These are phyloP conservation scores for Monilinia fructigena DNA, from an alignment of 2,329 filamentous ascomycete species.

Conservation along the genomic window DNA sequence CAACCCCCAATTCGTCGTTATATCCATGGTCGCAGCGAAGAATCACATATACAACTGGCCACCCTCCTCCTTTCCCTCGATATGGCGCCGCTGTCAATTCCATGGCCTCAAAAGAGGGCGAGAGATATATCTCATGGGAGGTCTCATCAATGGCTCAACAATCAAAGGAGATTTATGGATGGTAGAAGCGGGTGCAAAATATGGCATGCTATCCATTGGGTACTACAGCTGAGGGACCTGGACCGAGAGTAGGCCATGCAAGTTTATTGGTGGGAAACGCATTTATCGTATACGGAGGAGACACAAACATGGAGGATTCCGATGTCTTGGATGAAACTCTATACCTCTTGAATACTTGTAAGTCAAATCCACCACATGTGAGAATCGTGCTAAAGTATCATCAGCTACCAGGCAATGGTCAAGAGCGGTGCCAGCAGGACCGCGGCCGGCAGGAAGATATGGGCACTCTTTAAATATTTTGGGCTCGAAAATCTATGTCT, in stretches of 20 bases:
- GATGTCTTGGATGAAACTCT: constrained; percentile 92
- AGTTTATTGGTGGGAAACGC: constrained; percentile 95
- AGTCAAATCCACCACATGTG: constrained; percentile 44
- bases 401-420: constrained; percentile 97
- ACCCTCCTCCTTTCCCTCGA: constrained; percentile 86
- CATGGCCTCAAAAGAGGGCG: constrained; percentile 89
- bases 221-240: constrained; percentile 90
- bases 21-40: constrained; percentile 96
- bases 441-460: constrained; percentile 85
- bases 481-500: constrained; percentile 95
- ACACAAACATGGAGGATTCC: constrained; percentile 93
- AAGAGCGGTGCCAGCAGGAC: constrained; percentile 81
- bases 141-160: constrained; percentile 88
- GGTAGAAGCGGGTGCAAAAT: constrained; percentile 81
- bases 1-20: constrained; percentile 70
- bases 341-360: constrained; percentile 96
- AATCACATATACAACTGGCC: constrained; percentile 78
- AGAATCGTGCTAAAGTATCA: constrained; percentile 28
- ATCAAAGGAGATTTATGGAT: constrained; percentile 98
- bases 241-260: constrained; percentile 89
- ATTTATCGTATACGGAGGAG: constrained; percentile 97
- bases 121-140: constrained; percentile 98
- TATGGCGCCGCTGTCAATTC: constrained; percentile 97
- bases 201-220: constrained; percentile 89
- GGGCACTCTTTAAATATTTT: constrained; percentile 96